Base-by-base conservation (phyloP, 306 rosid species). In the Psophocarpus tetragonolobus region DNA sequence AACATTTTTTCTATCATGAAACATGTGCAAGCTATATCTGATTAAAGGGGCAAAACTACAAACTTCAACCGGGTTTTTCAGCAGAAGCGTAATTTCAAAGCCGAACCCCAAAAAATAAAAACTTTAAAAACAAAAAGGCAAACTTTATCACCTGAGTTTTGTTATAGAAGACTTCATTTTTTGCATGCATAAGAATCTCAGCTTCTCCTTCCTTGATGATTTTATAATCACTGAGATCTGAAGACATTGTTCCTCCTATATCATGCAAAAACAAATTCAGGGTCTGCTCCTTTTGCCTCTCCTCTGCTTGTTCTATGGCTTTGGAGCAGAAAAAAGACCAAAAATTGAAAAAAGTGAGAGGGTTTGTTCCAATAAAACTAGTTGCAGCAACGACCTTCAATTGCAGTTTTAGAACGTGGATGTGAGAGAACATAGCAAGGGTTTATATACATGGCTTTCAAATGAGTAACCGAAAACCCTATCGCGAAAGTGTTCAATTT, bases 151-250 rank as follows among this genome's bases (percentile, higher is more conserved):
- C 98, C 98, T 94, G 98, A 76, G 95, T 83, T 74, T 90, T 92
- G 50, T 94, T 95, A 72, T 83, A 95, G 47, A 95, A 95, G 75
- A 95, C 98, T 88, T 89, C 88, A 81, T 95, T 95, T 38, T 95
- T 90, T 4, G 92, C 87, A 74, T 87, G 93, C 97, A 95, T 95
- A 14, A 95, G 97, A 92, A 95, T 95, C 84, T 95, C 98, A 72
- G 97, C 98, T 87, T 95, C 97, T 24, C 98, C 98, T 81, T 95
- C 98, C 87, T 95, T 95, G 62, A 92, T 84, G 73, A 95, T 83
- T 15, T 84, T 78, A 38, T 61, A 92, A 80, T 95, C 97, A 79
- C 65, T 81, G 80, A 84, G 89, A 91, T 91, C 95, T 3, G 84
- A 48, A 30, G 92, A 36, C 99, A 91, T 92, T 72, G 82, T 86